Evolutionary conservation across 306 rosid genomes (phyloP).

Genomic region (Casuarina equisetifolia): DNA sequence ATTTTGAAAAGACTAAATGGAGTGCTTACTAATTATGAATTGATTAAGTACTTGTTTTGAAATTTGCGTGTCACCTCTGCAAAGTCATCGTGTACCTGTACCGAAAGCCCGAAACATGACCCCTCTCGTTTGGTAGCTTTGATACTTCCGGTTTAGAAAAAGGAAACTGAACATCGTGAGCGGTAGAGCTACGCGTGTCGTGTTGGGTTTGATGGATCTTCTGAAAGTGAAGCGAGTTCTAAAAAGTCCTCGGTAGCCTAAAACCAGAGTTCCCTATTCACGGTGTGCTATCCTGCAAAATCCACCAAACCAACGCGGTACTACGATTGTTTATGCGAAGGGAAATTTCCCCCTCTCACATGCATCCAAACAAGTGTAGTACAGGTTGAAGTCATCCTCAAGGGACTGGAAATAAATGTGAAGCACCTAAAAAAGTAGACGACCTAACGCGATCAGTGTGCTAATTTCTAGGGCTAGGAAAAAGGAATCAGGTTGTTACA

Average conservation of each 20-base stretch:
- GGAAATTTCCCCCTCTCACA: no score
- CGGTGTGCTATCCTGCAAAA: no score
- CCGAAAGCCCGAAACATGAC: no score
- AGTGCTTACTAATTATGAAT: neutral
- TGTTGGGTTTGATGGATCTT: neutral
- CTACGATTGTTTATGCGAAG: no score
- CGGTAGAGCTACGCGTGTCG: neutral
- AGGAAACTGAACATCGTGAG: neutral
- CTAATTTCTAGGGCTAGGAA: neutral
- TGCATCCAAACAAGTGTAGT: neutral
- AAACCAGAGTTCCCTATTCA: no score
- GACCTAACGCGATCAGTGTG: constrained; percentile 28
- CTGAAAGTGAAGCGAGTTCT: neutral
- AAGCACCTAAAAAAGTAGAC: constrained; percentile 31
- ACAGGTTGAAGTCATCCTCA: constrained; percentile 18
- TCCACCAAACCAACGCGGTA: no score
- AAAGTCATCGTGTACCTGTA: neutral
- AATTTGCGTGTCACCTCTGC: neutral
- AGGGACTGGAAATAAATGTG: constrained; percentile 25
- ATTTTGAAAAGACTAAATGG: neutral
- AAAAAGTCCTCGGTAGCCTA: no score
- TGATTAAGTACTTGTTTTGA: neutral
- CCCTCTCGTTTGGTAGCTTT: neutral
- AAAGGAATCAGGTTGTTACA: neutral
- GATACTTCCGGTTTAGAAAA: neutral